Percentiles rank a stretch among this genome's conserved stretches.
These are phyloP conservation scores for Colletotrichum caudatum DNA, from an alignment of 2,329 filamentous ascomycete species.

Conservation along the genomic window DNA sequence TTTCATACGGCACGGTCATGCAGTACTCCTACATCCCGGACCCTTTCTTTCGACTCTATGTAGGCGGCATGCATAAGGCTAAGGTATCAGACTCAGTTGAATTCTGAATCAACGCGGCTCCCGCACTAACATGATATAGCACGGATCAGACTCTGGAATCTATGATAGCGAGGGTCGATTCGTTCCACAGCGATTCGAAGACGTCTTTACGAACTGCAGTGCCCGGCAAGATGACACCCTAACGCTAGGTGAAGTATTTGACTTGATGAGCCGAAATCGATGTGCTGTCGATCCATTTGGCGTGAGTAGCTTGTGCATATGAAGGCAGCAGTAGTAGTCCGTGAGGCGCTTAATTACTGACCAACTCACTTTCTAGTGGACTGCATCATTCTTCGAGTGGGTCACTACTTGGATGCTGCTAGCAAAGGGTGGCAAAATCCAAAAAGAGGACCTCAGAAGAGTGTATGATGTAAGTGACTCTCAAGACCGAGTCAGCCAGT, in stretches of 20 bases:
- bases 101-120: not conserved
- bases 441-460: conserved; percentile 66
- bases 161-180: conserved; percentile 61
- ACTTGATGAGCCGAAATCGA: conserved; percentile 53
- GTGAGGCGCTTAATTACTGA: not conserved
- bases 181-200: conserved; percentile 60
- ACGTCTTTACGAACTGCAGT: conserved; percentile 59
- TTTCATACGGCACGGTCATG: conserved; percentile 57
- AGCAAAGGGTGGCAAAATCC: conserved; percentile 65
- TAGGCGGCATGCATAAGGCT: conserved; percentile 52
- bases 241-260: conserved; percentile 50
- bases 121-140: conserved; percentile 44
- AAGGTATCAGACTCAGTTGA: conserved; percentile 45
- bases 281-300: conserved; percentile 56
- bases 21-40: conserved; percentile 50
- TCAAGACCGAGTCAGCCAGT: conserved; percentile 40
- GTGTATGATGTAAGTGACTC: conserved; percentile 62
- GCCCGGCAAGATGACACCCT: conserved; percentile 51
- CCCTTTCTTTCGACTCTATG: conserved; percentile 49
- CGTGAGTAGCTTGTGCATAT: conserved; percentile 47
- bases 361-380: conserved; percentile 35
- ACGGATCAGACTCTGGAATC: conserved; percentile 57
- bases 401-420: conserved; percentile 63
- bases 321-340: not conserved
- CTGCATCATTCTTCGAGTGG: conserved; percentile 49